Conservation (phyloP, 225 moss, liverwort and hornwort species). For the Marchantia polymorpha region DNA sequence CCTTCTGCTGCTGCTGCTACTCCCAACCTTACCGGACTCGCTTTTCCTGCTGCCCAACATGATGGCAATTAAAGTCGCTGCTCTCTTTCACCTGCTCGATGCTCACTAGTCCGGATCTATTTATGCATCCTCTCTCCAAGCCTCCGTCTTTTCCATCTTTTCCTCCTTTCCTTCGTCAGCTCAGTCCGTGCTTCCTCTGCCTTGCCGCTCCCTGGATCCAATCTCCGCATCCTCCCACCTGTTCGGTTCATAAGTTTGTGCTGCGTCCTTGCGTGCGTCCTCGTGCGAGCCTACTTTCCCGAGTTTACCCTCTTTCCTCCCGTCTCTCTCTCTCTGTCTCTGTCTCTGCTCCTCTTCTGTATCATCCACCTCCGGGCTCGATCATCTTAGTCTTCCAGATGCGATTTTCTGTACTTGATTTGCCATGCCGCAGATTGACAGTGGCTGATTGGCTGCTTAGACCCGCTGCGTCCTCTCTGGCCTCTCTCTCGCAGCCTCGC, state of each 20-base stretch:
- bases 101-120: slow-evolving; percentile 8
- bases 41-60: neutral
- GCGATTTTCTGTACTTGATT: slow-evolving; percentile 5
- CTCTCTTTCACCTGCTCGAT: slow-evolving; percentile 2
- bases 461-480: neutral
- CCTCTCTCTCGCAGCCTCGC: neutral
- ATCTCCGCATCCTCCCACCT: neutral
- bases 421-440: slow-evolving; percentile 13
- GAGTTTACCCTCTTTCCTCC: neutral
- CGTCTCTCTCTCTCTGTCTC: neutral
- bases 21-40: neutral
- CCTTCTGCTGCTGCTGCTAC: neutral
- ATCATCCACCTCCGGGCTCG: neutral
- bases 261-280: neutral
- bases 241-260: neutral
- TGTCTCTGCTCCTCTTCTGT: neutral
- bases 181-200: neutral
- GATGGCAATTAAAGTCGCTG: neutral
- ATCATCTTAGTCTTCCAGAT: neutral
- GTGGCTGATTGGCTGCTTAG: neutral
- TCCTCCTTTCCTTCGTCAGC: neutral
- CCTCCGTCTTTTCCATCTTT: neutral
- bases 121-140: neutral
- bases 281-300: neutral
- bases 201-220: neutral